A percentile compares a stretch with the other conserved stretches of the same genome.
Evolutionary conservation across 768 basidiomycete genomes (phyloP).

Genomic region (Tylopilus balloui): DNA sequence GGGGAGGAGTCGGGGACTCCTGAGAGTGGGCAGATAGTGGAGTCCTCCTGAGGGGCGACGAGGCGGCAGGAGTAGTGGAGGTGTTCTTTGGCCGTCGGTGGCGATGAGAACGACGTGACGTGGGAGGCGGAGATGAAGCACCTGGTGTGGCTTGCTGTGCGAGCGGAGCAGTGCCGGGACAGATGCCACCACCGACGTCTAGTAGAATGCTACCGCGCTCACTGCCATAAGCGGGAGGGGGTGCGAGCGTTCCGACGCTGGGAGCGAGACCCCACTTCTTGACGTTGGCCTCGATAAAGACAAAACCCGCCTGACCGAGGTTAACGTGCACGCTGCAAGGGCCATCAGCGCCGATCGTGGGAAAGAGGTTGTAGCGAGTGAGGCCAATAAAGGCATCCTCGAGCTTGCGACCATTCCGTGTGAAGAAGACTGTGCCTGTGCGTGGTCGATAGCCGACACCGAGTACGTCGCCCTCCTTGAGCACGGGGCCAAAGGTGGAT

Average conservation of each 20-base stretch:
- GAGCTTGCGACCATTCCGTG: slow-evolving; percentile 93
- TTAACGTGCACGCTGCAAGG: slow-evolving; percentile 97
- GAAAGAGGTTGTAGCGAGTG: slow-evolving; percentile 90
- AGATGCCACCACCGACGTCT: slow-evolving; percentile 61
- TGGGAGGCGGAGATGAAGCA: slow-evolving; percentile 40
- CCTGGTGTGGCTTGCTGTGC: slow-evolving; percentile 35
- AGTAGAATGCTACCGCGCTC: slow-evolving; percentile 95
- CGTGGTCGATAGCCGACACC: slow-evolving; percentile 96
- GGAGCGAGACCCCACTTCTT: slow-evolving; percentile 99
- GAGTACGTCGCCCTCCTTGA: slow-evolving; percentile 94
- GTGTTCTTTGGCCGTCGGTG: slow-evolving; percentile 50
- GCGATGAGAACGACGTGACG: slow-evolving; percentile 55
- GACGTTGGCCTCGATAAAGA: slow-evolving; percentile 99
- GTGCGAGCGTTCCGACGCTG: slow-evolving; percentile 93
- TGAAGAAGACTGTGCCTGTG: slow-evolving; percentile 98
- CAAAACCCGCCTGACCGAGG: slow-evolving; percentile 95
- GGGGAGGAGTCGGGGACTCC: slow-evolving; percentile 53
- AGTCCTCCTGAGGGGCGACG: slow-evolving; percentile 64
- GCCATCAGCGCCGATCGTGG: slow-evolving; percentile 93
- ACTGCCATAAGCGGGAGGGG: slow-evolving; percentile 96
- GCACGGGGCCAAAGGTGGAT: slow-evolving; percentile 70
- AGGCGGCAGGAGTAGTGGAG: slow-evolving; percentile 40
- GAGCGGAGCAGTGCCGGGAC: slow-evolving; percentile 35
- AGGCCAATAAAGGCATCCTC: slow-evolving; percentile 95
- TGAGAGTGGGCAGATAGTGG: slow-evolving; percentile 39